Conservation (phyloP, 176 grass and related monocot genomes). For the Hsuehochloa calcarea region DNA sequence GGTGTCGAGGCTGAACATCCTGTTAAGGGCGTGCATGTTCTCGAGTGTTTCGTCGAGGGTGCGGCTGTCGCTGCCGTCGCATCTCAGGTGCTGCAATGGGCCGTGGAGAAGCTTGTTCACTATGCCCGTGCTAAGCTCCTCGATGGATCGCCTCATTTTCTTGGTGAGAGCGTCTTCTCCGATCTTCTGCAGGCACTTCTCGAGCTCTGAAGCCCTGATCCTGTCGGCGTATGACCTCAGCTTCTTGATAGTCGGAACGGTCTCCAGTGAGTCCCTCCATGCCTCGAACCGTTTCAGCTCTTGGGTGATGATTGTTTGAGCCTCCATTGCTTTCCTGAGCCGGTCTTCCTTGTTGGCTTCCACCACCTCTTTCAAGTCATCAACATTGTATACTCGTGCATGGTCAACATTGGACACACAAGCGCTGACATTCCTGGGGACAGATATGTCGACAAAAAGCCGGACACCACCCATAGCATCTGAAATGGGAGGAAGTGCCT, state of each 20-base stretch:
- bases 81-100: constrained; percentile 84
- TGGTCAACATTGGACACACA: constrained; percentile 50
- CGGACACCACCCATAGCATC: constrained; percentile 54
- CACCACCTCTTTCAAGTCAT: constrained; percentile 91
- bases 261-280: constrained; percentile 82
- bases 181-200: constrained; percentile 84
- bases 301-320: constrained; percentile 67
- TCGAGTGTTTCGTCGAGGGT: constrained; percentile 77
- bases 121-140: constrained; percentile 76
- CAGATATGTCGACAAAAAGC: constrained; percentile 82
- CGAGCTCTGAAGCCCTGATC: constrained; percentile 72
- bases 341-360: constrained; percentile 90
- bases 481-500: constrained; percentile 46
- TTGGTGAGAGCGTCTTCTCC: constrained; percentile 64
- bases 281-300: constrained; percentile 72
- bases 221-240: constrained; percentile 78
- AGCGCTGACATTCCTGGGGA: constrained; percentile 73
- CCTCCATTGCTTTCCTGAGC: constrained; percentile 81
- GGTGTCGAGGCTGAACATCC: constrained; percentile 81
- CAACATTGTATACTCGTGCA: constrained; percentile 66
- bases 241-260: constrained; percentile 89
- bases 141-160: constrained; percentile 75
- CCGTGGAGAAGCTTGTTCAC: constrained; percentile 90
- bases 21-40: constrained; percentile 84
- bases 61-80: constrained; percentile 71